Base-by-base conservation (phyloP, 257 asterid species). In the Striga asiatica region DNA sequence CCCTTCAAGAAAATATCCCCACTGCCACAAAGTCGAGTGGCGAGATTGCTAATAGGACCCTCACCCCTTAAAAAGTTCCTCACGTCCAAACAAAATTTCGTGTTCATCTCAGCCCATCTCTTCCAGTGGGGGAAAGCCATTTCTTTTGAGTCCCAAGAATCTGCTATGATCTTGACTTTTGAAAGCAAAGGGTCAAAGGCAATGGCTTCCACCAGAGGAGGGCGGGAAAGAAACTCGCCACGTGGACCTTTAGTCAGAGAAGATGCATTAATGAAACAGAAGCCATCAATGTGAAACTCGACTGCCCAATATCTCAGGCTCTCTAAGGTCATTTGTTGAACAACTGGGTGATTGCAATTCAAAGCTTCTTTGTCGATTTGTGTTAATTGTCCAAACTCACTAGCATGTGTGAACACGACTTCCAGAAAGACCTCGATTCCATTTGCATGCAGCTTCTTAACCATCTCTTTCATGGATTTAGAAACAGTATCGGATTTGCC, bases 91-190 rank as follows among this genome's bases (percentile, higher is more conserved):
- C 78, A 76, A 51, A 82, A 88, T 45, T 76, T 82, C 21, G 65
- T 23, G 32, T 92, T 92, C 63, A 79, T 73, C 82, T 84, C 97
- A 19, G 89, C 98, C 98, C 98, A 92, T 82, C 83, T 82, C 69
- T 80, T 85, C 98, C 98, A 92, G 76, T 88, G 97, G 55, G 98
- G 97, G 60, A 88, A 84, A 34, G 41, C 17, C 1, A 53, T 58
- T 43, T 81, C 82, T 68, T 76, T 76, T 64, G 95, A 88, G 55
- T 81, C 84, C 94, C 89, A 87, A 34, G 75, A 66, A 67, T 87
- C 98, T 1, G 94, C 92, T 56, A 92, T 66, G 43, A 80, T 20
- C 84, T 92, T 92, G 66, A 70, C 83, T 55, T 75, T 79, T 5
- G 95, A 80, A 50, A 92, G 95, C 45, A 92, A 13, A 2, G 97